Conservation (phyloP, 345 rosid species). For the Populus simonii region DNA sequence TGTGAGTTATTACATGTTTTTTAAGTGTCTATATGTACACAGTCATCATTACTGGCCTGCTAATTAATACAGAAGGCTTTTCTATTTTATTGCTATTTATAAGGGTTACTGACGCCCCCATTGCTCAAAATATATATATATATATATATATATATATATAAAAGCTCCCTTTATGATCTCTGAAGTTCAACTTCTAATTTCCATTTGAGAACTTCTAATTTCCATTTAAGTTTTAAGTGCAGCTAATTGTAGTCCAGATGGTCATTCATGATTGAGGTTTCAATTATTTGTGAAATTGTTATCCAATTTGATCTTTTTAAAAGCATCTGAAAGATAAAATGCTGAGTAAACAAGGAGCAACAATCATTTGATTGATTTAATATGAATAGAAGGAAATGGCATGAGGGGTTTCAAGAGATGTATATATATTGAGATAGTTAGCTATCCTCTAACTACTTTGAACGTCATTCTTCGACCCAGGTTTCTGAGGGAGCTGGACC, state of each 20-base stretch:
- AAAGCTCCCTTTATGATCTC: neutral
- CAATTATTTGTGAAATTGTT: neutral
- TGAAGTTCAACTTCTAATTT: neutral
- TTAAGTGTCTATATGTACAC: neutral
- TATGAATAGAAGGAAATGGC: neutral
- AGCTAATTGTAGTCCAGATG: neutral
- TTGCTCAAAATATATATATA: too few species aligned
- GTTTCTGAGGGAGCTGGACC: conserved; percentile 82
- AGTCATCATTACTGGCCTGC: neutral
- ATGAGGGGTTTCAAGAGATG: neutral
- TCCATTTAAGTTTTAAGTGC: neutral
- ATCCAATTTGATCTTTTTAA: neutral
- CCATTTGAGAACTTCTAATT: neutral
- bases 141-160: too few species aligned
- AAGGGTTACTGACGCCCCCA: neutral
- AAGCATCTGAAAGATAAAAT: neutral
- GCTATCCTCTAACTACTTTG: neutral
- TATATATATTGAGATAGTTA: neutral
- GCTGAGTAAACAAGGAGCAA: neutral
- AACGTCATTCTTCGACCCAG: conserved; percentile 34
- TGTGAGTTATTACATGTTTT: too few species aligned
- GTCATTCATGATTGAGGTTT: neutral
- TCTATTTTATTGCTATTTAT: neutral
- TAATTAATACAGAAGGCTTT: neutral
- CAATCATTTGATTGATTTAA: neutral